Evolutionary conservation across 179 eudicot genomes (phyloP).

Genomic region (Beta lomatogona): DNA sequence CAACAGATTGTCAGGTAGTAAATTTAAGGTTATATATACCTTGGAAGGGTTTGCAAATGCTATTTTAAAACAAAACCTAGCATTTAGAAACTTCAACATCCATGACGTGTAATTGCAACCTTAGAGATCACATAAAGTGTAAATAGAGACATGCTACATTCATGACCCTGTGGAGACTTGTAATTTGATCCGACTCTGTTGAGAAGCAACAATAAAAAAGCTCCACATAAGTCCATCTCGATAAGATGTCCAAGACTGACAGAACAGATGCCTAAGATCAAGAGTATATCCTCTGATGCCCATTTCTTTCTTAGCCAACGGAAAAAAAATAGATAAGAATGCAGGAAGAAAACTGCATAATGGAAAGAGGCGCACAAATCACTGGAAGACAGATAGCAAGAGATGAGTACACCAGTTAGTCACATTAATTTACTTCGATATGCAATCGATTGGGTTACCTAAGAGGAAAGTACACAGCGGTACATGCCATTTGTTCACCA

Average conservation of each 20-base stretch:
- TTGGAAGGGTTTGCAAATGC: neutral
- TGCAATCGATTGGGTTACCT: neutral
- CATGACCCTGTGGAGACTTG: neutral
- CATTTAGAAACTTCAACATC: neutral
- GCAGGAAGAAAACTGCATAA: neutral
- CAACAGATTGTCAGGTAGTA: neutral
- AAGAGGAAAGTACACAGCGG: neutral
- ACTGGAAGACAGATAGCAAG: neutral
- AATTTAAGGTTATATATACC: neutral
- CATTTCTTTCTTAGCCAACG: neutral
- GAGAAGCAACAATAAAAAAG: neutral
- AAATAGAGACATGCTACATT: neutral
- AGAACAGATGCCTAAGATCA: neutral
- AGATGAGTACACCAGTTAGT: neutral
- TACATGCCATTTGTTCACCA: neutral
- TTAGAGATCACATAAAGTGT: neutral
- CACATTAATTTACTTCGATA: neutral
- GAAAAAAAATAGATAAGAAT: neutral
- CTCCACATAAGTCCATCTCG: neutral
- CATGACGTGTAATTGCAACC: neutral
- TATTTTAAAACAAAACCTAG: neutral
- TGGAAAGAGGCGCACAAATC: neutral
- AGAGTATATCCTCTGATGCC: neutral
- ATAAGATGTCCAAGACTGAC: neutral
- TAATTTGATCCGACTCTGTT: neutral